A percentile compares a stretch with the other conserved stretches of the same genome.
Conservation (phyloP, 176 grass and related monocot genomes). For the Hsuehochloa calcarea region DNA sequence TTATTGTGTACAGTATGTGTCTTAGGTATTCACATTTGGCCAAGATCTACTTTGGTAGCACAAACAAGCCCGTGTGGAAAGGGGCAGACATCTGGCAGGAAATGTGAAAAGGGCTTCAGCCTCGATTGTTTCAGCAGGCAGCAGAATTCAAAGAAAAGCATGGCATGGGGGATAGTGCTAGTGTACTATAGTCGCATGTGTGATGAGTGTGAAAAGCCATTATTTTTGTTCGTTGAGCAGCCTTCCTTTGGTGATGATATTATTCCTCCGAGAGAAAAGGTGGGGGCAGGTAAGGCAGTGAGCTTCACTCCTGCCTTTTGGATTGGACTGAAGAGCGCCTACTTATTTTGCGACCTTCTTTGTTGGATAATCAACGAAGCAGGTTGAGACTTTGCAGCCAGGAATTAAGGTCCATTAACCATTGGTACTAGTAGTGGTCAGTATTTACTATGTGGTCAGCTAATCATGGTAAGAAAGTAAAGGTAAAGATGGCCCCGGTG, state of each 20-base stretch:
- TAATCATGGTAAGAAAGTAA: neutral
- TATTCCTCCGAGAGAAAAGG: conserved; percentile 34
- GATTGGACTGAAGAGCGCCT: neutral
- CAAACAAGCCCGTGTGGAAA: neutral
- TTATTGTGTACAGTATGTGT: neutral
- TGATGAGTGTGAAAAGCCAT: neutral
- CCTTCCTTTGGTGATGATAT: conserved; percentile 2
- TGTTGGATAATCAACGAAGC: neutral
- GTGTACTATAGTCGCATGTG: neutral
- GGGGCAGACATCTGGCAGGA: neutral
- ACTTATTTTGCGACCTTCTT: neutral
- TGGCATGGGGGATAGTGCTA: neutral
- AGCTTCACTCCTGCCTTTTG: neutral
- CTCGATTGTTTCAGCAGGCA: neutral
- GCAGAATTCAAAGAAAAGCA: neutral
- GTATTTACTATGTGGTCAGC: neutral
- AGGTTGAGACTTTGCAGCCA: neutral
- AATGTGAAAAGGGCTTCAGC: neutral
- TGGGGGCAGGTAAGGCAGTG: neutral
- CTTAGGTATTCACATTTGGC: neutral
- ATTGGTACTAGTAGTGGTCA: neutral
- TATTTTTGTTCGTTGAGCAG: neutral
- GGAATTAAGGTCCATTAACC: neutral
- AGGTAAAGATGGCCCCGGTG: neutral
- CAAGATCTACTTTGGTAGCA: neutral